phyloP scores from a whole-genome alignment of 1,284 basidiomycete genomes.

The Hortiboletus rubellus region DNA sequence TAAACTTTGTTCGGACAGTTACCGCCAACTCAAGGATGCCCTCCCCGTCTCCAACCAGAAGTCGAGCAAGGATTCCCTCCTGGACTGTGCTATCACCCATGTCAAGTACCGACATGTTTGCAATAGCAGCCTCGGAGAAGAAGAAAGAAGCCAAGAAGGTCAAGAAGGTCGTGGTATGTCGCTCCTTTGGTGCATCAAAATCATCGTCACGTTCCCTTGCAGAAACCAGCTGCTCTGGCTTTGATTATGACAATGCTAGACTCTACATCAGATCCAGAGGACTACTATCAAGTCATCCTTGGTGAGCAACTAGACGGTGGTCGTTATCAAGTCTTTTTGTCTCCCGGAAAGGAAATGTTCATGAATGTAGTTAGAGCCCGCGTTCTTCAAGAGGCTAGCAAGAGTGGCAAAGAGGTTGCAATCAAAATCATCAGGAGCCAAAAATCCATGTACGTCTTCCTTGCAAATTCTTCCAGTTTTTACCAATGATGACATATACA shows the following conservation, averaged over 20 bases:
- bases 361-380: conserved; percentile 93
- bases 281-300: conserved; percentile 93
- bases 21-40: no score
- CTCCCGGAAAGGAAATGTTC: conserved; percentile 98
- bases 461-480: conserved; percentile 1
- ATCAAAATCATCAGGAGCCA: conserved; percentile 98
- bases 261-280: conserved; percentile 84
- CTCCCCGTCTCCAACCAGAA: no score
- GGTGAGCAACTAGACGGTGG: conserved; percentile 94
- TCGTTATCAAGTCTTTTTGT: conserved; percentile 93
- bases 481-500: conserved; percentile 35
- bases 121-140: conserved; percentile 57
- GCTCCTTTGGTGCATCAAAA: background rate
- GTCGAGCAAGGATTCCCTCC: no score
- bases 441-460: conserved; percentile 85
- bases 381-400: conserved; percentile 70
- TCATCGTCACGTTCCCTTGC: conserved; percentile 14
- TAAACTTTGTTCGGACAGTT: no score
- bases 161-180: conserved; percentile 50
- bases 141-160: conserved; percentile 63
- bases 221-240: conserved; percentile 60
- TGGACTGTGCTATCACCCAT: no score
- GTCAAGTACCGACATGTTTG: conserved; percentile 72
- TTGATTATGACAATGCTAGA: conserved; percentile 71
- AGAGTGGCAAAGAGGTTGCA: conserved; percentile 82